These are phyloP conservation scores for Globisporangium apiculatum DNA, from an alignment of 352 stramenopile genomes.

Conservation along the genomic window DNA sequence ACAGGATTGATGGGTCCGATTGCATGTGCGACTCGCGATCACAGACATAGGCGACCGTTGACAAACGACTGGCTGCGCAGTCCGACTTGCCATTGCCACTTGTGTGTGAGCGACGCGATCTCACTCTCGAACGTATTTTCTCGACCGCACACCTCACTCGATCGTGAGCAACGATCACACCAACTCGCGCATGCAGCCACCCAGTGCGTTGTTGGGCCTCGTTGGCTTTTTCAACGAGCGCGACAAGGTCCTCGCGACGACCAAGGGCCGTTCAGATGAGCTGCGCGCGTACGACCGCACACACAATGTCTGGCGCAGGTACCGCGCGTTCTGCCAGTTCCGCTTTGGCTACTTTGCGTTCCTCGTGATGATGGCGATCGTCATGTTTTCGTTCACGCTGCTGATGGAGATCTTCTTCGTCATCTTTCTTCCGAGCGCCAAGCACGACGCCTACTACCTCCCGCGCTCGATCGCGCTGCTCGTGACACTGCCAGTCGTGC, in stretches of 20 bases:
- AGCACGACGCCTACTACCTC: constrained; percentile 58
- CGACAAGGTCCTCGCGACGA: constrained; percentile 34
- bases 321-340: constrained; percentile 66
- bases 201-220: no score
- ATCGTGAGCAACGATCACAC: no score
- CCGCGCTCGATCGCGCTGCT: constrained; percentile 49
- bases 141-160: no score
- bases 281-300: constrained; percentile 37
- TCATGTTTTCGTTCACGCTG: constrained; percentile 81
- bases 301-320: constrained; percentile 44
- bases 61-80: no score
- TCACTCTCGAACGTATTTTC: no score
- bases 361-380: constrained; percentile 69
- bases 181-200: no score
- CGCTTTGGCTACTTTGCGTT: constrained; percentile 76
- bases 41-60: no score
- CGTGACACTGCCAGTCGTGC: constrained; percentile 44
- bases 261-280: constrained; percentile 43
- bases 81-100: no score
- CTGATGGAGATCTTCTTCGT: constrained; percentile 85
- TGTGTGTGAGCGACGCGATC: no score
- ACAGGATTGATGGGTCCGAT: no score
- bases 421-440: constrained; percentile 74
- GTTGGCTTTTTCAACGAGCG: constrained; percentile 9
- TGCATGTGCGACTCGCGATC: no score